A percentile compares a stretch with the other conserved stretches of the same genome.
Conservation (phyloP, 345 rosid species). For the Acer saccharum region DNA sequence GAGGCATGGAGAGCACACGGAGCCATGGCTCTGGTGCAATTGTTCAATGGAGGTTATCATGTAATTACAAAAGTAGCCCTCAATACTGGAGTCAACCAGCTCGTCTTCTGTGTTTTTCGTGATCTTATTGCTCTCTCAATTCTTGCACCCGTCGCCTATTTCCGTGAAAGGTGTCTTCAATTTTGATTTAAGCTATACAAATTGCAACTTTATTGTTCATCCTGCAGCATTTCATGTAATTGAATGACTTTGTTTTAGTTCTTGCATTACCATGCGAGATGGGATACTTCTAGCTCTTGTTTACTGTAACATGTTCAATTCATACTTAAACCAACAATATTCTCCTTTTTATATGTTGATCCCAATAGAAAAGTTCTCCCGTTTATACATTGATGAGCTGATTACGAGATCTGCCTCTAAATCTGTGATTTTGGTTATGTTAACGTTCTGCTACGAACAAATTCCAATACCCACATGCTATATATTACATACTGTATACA, state of each 20-base stretch:
- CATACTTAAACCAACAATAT: not conserved
- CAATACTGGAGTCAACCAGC: constrained; percentile 91
- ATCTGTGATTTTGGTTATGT: not conserved
- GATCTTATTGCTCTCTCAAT: constrained; percentile 89
- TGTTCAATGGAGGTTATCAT: constrained; percentile 88
- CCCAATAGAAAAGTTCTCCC: not conserved
- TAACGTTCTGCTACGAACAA: not conserved
- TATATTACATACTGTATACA: not conserved
- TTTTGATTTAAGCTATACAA: not conserved
- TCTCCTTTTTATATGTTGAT: not conserved
- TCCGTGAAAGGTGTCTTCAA: constrained; percentile 68
- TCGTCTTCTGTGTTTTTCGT: constrained; percentile 92
- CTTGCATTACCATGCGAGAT: not conserved
- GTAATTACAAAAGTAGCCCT: constrained; percentile 97
- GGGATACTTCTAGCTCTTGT: not conserved
- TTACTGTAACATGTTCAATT: not conserved
- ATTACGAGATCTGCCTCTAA: not conserved
- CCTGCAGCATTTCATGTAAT: not conserved
- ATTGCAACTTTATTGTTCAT: not conserved
- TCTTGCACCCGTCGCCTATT: constrained; percentile 84
- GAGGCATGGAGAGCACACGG: constrained; percentile 69
- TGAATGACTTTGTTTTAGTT: not conserved
- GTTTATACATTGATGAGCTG: not conserved
- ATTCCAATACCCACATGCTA: not conserved
- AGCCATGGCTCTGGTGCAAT: constrained; percentile 89